Evolutionary conservation across 73 alveolate species (phyloP).

Genomic region (Stentor coeruleus): DNA sequence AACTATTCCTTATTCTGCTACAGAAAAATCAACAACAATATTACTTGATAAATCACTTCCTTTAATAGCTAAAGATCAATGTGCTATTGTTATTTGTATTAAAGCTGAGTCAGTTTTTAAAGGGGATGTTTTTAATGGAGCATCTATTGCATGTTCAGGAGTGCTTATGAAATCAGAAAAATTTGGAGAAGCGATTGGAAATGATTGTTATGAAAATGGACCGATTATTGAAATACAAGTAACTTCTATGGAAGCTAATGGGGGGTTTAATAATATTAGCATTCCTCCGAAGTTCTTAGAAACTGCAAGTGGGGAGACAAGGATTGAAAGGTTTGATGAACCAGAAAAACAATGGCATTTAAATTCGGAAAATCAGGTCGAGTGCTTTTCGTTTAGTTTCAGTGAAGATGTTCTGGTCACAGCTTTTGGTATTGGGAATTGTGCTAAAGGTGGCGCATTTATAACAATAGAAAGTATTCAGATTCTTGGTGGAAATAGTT

Average conservation of each 20-base stretch:
- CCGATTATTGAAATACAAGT: slow-evolving; percentile 7
- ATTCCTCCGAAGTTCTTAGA: slow-evolving; percentile 1
- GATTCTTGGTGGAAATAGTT: not conserved
- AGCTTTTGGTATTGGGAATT: slow-evolving; percentile 18
- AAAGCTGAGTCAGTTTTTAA: too few relatives aligned
- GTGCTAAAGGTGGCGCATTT: not conserved
- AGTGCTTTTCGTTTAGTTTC: not conserved
- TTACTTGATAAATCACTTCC: too few relatives aligned
- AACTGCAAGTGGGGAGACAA: not conserved
- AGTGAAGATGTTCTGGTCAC: slow-evolving; percentile 12
- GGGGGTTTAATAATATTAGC: not conserved
- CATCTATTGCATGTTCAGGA: not conserved
- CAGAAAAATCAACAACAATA: too few relatives aligned
- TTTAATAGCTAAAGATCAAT: too few relatives aligned
- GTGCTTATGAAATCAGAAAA: not conserved
- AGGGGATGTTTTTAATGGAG: not conserved
- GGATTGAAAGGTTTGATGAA: not conserved
- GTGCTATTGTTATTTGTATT: too few relatives aligned
- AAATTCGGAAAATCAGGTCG: slow-evolving; percentile 6
- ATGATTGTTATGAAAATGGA: not conserved
- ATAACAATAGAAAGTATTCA: not conserved
- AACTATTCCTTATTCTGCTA: not conserved
- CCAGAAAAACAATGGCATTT: slow-evolving; percentile 15
- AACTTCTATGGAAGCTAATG: not conserved
- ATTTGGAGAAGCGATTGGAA: not conserved